These are phyloP conservation scores for Daldinia childiae DNA, from an alignment of 495 filamentous ascomycete species.

Conservation along the genomic window DNA sequence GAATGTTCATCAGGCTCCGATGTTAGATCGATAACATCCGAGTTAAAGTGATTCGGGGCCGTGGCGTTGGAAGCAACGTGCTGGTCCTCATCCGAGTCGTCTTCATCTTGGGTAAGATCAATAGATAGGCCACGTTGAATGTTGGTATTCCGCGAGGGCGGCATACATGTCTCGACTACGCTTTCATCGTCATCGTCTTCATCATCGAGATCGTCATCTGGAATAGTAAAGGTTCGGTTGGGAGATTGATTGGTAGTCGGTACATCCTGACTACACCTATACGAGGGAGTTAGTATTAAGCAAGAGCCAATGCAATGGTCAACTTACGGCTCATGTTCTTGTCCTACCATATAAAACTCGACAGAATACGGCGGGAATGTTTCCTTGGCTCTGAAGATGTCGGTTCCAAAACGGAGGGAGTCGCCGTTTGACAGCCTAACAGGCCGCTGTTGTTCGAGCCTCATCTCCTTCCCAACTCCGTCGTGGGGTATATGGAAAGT, in stretches of 20 bases:
- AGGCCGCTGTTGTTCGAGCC: constrained; percentile 15
- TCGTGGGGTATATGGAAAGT: constrained; percentile 56
- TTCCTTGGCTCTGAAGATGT: constrained; percentile 52
- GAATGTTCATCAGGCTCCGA: constrained; percentile 41
- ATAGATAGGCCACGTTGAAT: constrained; percentile 29
- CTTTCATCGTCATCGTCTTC: constrained; percentile 57
- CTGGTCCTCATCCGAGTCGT: constrained; percentile 39
- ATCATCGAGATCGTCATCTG: constrained; percentile 52
- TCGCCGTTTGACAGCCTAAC: constrained; percentile 51
- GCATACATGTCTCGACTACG: constrained; percentile 22
- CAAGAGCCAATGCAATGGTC: neutral
- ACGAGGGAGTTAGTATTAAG: neutral
- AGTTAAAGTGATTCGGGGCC: constrained; percentile 29
- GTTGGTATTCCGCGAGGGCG: constrained; percentile 21
- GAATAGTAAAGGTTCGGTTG: constrained; percentile 56
- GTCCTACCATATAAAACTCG: constrained; percentile 29
- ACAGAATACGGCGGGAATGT: constrained; percentile 53
- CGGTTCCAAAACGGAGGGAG: constrained; percentile 56
- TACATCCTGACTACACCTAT: neutral
- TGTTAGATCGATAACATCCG: constrained; percentile 49
- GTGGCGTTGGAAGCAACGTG: constrained; percentile 9
- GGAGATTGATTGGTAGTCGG: neutral
- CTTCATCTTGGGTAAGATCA: constrained; percentile 41
- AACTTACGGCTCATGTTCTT: constrained; percentile 6
- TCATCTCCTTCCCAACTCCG: constrained; percentile 28